Conservation (phyloP, 2,329 filamentous ascomycete species). For the Stagonosporopsis cucurbitacearum region DNA sequence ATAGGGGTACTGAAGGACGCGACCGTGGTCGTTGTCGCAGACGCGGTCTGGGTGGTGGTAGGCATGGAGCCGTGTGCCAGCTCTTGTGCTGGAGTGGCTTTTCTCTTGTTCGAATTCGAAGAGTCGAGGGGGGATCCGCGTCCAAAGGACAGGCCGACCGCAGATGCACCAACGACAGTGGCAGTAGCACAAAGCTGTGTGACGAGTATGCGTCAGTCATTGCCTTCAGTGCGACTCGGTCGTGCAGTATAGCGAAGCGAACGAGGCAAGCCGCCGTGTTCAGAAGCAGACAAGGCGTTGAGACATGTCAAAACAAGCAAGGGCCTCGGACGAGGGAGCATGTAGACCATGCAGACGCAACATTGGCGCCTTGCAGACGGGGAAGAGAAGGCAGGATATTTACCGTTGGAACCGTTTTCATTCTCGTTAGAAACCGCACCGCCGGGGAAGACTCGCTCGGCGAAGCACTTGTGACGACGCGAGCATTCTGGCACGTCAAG, state of each 20-base stretch:
- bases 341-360: slow-evolving; percentile 14
- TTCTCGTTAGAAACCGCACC: slow-evolving; percentile 49
- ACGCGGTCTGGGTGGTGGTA: slow-evolving; percentile 35
- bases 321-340: slow-evolving; percentile 23
- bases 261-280: slow-evolving; percentile 36
- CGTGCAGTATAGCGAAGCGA: slow-evolving; percentile 30
- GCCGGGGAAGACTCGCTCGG: slow-evolving; percentile 48
- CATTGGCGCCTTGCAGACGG: slow-evolving; percentile 17
- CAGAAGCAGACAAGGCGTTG: slow-evolving; percentile 26
- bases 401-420: slow-evolving; percentile 57
- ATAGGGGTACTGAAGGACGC: slow-evolving; percentile 35
- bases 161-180: slow-evolving; percentile 65
- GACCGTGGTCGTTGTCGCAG: slow-evolving; percentile 32
- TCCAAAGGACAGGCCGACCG: slow-evolving; percentile 64
- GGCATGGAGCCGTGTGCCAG: slow-evolving; percentile 37
- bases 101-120: slow-evolving; percentile 45
- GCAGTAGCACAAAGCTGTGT: slow-evolving; percentile 68
- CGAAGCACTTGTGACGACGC: slow-evolving; percentile 46
- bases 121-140: slow-evolving; percentile 54
- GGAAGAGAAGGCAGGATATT: slow-evolving; percentile 31
- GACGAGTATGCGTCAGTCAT: slow-evolving; percentile 48
- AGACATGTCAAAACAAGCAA: slow-evolving; percentile 43
- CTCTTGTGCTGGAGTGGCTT: slow-evolving; percentile 45
- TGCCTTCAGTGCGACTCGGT: slow-evolving; percentile 35
- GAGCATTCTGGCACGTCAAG: slow-evolving; percentile 51